A percentile compares a stretch with the other conserved stretches of the same genome.
phyloP scores from a whole-genome alignment of 495 filamentous ascomycete genomes.

The Xylaria intraflava region DNA sequence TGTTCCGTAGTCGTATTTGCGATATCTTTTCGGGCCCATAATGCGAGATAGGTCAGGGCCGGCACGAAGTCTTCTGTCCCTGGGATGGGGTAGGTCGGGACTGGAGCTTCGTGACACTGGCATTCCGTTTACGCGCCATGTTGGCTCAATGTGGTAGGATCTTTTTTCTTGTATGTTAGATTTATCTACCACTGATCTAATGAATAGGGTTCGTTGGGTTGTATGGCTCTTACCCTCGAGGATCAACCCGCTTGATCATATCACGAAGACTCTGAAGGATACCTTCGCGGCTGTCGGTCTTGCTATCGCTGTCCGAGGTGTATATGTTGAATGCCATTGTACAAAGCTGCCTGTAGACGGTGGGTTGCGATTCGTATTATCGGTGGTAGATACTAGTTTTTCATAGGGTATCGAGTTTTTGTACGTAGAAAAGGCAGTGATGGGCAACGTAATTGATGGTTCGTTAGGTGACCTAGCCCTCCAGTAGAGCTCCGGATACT shows the following conservation, averaged over 20 bases:
- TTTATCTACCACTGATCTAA: not conserved
- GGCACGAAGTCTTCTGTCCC: too few species aligned
- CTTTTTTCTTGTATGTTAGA: not conserved
- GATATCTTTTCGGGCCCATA: not conserved
- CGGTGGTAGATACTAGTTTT: not conserved
- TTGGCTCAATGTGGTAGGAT: conserved; percentile 7
- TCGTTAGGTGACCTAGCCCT: not conserved
- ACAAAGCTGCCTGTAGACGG: not conserved
- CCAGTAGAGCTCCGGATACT: not conserved
- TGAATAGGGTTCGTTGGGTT: too few species aligned
- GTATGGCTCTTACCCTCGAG: conserved; percentile 1
- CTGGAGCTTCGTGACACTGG: conserved; percentile 1
- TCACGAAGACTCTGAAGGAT: conserved; percentile 3
- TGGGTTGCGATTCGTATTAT: not conserved
- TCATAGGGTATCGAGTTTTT: not conserved
- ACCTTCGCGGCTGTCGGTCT: not conserved
- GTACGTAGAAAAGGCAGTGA: not conserved
- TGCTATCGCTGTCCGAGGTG: not conserved
- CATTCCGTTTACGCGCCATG: conserved; percentile 6
- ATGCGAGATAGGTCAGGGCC: not conserved
- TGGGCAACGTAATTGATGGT: not conserved
- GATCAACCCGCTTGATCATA: conserved; percentile 1
- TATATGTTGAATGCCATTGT: not conserved
- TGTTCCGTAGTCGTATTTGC: not conserved
- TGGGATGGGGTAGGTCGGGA: not conserved